phyloP scores from a whole-genome alignment of 306 rosid genomes.

The Vicia faba region DNA sequence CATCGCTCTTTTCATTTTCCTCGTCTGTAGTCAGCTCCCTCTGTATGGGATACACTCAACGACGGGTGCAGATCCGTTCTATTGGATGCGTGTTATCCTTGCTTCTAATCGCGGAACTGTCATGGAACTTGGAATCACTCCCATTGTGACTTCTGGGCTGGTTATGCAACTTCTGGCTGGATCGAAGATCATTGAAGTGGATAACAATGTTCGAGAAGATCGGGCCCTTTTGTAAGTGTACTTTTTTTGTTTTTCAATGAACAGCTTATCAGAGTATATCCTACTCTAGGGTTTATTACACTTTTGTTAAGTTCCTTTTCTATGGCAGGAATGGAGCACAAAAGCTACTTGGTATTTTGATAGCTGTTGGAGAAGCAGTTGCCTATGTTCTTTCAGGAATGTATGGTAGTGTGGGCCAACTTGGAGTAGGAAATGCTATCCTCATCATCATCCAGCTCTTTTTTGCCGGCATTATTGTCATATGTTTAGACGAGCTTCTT shows the following conservation, averaged over 20 bases:
- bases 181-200: conserved; percentile 86
- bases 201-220: conserved; percentile 93
- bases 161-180: conserved; percentile 94
- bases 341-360: conserved; percentile 86
- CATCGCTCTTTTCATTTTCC: conserved; percentile 80
- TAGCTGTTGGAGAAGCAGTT: conserved; percentile 96
- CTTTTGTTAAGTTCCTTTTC: not conserved
- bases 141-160: conserved; percentile 87
- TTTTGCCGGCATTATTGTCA: conserved; percentile 93
- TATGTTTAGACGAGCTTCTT: conserved; percentile 94
- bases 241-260: not conserved
- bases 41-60: conserved; percentile 95
- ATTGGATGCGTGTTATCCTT: conserved; percentile 96
- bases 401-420: conserved; percentile 98
- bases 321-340: conserved; percentile 80
- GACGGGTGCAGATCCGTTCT: conserved; percentile 93
- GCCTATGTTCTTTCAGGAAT: conserved; percentile 96
- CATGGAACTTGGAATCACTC: conserved; percentile 97
- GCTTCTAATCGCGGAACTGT: conserved; percentile 96
- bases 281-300: not conserved
- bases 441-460: conserved; percentile 90
- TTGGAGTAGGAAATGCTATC: conserved; percentile 95
- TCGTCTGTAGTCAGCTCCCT: conserved; percentile 96
- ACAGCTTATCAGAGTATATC: not conserved
- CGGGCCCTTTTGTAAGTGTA: conserved; percentile 85